Evolutionary conservation across 768 basidiomycete species (phyloP).

Genomic region (Mycena polygramma): DNA sequence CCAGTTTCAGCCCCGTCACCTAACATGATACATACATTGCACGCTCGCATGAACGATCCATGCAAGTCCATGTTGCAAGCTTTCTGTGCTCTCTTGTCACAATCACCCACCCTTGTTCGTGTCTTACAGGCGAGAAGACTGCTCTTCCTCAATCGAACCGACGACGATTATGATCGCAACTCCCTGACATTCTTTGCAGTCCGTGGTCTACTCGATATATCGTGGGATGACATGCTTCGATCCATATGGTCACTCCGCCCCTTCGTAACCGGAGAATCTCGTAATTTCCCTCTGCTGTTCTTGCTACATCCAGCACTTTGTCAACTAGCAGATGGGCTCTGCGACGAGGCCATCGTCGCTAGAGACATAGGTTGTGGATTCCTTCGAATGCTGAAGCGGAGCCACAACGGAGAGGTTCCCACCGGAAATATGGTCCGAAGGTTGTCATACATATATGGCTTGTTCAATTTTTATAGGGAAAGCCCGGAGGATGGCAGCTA

Average conservation of each 20-base stretch:
- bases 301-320: not conserved
- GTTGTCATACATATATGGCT: too few species aligned
- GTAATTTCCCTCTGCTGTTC: not conserved
- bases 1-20: not conserved
- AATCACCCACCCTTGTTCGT: not conserved
- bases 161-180: too few species aligned
- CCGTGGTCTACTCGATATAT: not conserved
- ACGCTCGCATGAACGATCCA: not conserved
- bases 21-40: not conserved
- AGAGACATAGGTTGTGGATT: conserved; percentile 1
- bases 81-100: not conserved
- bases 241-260: not conserved
- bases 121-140: not conserved
- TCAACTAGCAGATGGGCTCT: not conserved
- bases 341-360: not conserved
- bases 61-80: not conserved
- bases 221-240: not conserved
- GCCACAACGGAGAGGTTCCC: not conserved
- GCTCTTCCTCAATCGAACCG: not conserved
- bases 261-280: too few species aligned
- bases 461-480: not conserved
- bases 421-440: not conserved
- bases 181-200: not conserved
- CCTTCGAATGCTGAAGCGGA: not conserved
- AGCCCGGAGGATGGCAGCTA: not conserved